phyloP scores from a whole-genome alignment of 441 rosid genomes.

The Dalechampia spathulata region DNA sequence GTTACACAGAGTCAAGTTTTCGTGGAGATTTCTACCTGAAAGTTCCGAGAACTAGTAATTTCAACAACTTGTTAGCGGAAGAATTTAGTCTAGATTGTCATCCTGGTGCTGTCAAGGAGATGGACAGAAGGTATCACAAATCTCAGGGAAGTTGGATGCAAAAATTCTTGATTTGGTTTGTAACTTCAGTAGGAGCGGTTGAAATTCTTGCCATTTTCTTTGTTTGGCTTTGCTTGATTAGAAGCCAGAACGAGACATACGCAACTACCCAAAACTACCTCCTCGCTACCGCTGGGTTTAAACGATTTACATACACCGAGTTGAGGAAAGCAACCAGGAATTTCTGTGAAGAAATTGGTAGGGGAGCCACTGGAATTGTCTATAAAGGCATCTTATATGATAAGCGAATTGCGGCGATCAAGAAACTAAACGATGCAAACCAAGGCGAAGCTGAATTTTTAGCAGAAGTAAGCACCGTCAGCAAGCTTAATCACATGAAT shows the following conservation, averaged over 20 bases:
- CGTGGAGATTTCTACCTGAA: conserved; percentile 23
- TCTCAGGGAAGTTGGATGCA: conserved; percentile 1
- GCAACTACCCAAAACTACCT: neutral
- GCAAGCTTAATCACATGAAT: conserved; percentile 35
- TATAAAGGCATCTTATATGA: conserved; percentile 20
- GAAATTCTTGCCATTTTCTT: conserved; percentile 17
- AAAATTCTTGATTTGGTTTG: conserved; percentile 15
- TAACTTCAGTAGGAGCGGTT: conserved; percentile 10
- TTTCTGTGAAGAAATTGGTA: conserved; percentile 28
- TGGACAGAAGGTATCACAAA: conserved; percentile 13
- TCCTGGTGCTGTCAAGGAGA: neutral
- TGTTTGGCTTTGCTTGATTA: conserved; percentile 15
- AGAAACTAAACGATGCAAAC: conserved; percentile 13
- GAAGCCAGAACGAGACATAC: neutral
- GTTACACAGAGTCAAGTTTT: conserved; percentile 14
- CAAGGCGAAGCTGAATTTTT: conserved; percentile 34
- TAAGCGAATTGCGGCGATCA: conserved; percentile 22
- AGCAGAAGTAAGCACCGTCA: conserved; percentile 25
- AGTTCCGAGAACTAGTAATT: conserved; percentile 13
- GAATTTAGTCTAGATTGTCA: neutral
- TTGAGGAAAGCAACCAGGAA: conserved; percentile 19
- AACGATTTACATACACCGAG: conserved; percentile 19
- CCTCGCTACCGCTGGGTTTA: conserved; percentile 7
- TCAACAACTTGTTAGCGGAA: neutral
- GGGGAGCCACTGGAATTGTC: conserved; percentile 32